These are phyloP conservation scores for Lactarius hengduanensis DNA, from an alignment of 768 basidiomycete species.

Conservation along the genomic window DNA sequence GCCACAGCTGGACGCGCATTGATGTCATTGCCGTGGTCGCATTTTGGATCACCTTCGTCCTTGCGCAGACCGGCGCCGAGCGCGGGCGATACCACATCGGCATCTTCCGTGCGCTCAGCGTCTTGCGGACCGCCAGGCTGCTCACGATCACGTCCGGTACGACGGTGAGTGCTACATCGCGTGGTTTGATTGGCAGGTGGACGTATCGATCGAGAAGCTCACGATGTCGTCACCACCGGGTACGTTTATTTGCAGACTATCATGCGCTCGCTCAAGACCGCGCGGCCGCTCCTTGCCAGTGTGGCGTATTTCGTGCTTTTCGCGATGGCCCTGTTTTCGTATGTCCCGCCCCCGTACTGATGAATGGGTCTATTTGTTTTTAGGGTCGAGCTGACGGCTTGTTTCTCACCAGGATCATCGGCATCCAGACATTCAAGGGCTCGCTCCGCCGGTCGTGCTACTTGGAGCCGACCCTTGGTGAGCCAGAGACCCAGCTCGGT, in stretches of 20 bases:
- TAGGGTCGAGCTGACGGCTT: not conserved
- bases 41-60: conserved; percentile 82
- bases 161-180: conserved; percentile 51
- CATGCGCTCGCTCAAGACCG: conserved; percentile 88
- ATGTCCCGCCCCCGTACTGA: conserved; percentile 33
- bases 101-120: conserved; percentile 84
- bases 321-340: conserved; percentile 88
- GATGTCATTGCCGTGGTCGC: conserved; percentile 82
- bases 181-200: not conserved
- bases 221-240: not conserved
- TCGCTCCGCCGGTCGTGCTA: conserved; percentile 69
- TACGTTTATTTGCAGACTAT: conserved; percentile 54
- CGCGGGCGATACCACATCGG: conserved; percentile 70
- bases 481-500: conserved; percentile 43
- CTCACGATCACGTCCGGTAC: conserved; percentile 90
- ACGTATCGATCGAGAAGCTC: not conserved
- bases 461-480: conserved; percentile 54
- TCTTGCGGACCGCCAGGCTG: conserved; percentile 77
- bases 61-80: conserved; percentile 71
- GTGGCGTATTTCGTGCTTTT: conserved; percentile 92
- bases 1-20: conserved; percentile 90
- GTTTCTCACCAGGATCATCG: conserved; percentile 63
- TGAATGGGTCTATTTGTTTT: not conserved
- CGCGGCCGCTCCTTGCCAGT: conserved; percentile 82
- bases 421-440: conserved; percentile 91